Conservation (phyloP, 768 basidiomycete species). For the Clitopilus hobsonii region DNA sequence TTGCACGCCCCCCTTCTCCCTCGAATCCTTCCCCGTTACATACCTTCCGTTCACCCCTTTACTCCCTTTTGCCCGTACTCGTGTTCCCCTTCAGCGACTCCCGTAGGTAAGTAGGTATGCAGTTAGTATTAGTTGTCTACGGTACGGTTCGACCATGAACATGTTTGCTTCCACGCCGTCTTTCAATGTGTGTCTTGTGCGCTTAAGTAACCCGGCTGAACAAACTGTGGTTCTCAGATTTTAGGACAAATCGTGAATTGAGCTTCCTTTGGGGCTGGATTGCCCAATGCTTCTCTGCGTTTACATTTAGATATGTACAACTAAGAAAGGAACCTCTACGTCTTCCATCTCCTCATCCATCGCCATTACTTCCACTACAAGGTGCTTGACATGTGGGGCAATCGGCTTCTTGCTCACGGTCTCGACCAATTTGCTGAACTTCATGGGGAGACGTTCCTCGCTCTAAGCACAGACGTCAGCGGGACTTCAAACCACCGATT, state of each 20-base stretch:
- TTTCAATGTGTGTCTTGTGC: too few relatives aligned
- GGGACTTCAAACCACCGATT: too few relatives aligned
- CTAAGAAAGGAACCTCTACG: constrained; percentile 90
- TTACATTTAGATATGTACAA: constrained; percentile 50
- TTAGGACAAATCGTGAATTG: neutral
- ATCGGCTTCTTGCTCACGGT: constrained; percentile 93
- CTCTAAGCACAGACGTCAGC: constrained; percentile 44
- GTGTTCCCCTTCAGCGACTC: constrained; percentile 15
- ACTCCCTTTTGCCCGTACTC: constrained; percentile 17
- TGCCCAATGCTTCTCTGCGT: neutral
- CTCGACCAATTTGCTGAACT: constrained; percentile 88
- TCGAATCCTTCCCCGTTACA: constrained; percentile 18
- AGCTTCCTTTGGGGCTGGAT: neutral
- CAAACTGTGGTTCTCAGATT: too few relatives aligned
- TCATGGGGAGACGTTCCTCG: constrained; percentile 84
- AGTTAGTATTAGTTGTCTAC: constrained; percentile 15
- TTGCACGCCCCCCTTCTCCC: constrained; percentile 1
- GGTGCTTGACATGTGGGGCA: constrained; percentile 73
- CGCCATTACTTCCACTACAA: constrained; percentile 93
- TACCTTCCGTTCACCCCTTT: constrained; percentile 16
- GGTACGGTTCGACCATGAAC: constrained; percentile 25
- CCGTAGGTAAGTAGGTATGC: constrained; percentile 47
- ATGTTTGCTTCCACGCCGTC: constrained; percentile 22
- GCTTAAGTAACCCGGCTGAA: too few relatives aligned
- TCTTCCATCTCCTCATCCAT: constrained; percentile 91